Conservation (phyloP, 306 rosid genomes). For the Prunus dulcis region DNA sequence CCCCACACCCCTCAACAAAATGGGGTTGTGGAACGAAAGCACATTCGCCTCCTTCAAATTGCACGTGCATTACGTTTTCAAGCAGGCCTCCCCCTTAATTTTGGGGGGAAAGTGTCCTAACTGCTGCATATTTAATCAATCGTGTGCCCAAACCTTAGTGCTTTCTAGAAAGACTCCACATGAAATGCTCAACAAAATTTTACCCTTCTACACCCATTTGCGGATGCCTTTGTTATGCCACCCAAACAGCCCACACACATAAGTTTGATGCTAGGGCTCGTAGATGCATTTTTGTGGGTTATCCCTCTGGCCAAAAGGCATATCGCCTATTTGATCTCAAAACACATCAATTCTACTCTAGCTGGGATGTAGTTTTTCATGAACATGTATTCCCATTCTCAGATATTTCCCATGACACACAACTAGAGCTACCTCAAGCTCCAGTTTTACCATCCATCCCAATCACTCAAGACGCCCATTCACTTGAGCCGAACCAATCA, state of each 20-base stretch:
- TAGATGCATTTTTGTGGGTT: neutral
- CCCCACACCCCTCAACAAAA: too few relatives aligned
- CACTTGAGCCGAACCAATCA: too few relatives aligned
- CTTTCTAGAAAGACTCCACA: neutral
- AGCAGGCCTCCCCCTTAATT: too few relatives aligned
- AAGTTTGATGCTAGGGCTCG: neutral
- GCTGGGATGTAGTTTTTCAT: neutral
- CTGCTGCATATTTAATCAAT: too few relatives aligned
- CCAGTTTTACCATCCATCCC: too few relatives aligned
- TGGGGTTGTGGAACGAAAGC: too few relatives aligned
- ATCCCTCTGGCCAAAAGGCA: neutral
- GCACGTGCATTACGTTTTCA: too few relatives aligned
- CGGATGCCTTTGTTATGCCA: neutral
- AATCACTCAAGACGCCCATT: too few relatives aligned
- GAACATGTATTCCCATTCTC: neutral
- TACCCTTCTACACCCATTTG: neutral
- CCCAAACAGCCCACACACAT: neutral
- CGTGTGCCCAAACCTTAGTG: too few relatives aligned
- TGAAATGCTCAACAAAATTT: neutral
- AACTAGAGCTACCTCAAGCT: too few relatives aligned
- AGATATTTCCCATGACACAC: neutral
- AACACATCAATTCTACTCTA: neutral
- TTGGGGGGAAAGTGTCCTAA: too few relatives aligned
- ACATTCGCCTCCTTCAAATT: too few relatives aligned
- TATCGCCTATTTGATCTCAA: neutral